Evolutionary conservation across 768 basidiomycete genomes (phyloP).

Genomic region (Amanita subjunquillea): DNA sequence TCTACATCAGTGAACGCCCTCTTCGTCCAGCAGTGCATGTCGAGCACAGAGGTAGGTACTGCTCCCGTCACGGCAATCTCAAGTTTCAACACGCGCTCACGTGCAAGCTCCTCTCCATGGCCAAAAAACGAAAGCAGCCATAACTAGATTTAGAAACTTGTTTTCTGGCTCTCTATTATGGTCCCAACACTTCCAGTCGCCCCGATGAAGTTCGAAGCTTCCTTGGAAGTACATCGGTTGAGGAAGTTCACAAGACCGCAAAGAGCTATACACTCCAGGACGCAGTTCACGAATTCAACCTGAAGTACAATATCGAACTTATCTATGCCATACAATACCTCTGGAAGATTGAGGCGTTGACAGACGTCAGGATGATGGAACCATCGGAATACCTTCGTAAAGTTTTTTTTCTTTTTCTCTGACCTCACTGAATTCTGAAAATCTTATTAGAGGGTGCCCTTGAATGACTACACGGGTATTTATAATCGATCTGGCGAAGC

Average conservation of each 20-base stretch:
- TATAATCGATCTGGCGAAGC: constrained; percentile 9
- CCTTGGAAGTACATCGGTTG: no score
- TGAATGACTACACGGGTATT: constrained; percentile 7
- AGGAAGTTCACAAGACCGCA: constrained; percentile 1
- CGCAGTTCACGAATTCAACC: constrained; percentile 4
- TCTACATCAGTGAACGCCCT: neutral
- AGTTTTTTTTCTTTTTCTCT: neutral
- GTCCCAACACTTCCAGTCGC: no score
- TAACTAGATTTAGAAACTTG: no score
- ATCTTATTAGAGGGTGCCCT: constrained; percentile 3
- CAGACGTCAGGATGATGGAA: constrained; percentile 5
- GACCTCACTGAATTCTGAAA: neutral
- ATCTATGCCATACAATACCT: neutral
- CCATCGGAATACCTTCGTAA: constrained; percentile 7
- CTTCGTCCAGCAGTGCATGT: no score
- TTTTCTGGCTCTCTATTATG: no score
- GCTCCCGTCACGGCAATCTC: no score
- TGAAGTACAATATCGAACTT: neutral
- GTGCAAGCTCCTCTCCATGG: no score
- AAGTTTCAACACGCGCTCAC: no score
- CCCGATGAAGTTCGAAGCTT: no score
- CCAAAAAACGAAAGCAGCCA: no score
- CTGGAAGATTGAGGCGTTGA: constrained; percentile 6
- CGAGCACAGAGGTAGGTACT: constrained; percentile 68
- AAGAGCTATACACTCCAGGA: constrained; percentile 3